These are phyloP conservation scores for Taphrina populina DNA, from an alignment of 1,139 yeast genomes.

Conservation along the genomic window DNA sequence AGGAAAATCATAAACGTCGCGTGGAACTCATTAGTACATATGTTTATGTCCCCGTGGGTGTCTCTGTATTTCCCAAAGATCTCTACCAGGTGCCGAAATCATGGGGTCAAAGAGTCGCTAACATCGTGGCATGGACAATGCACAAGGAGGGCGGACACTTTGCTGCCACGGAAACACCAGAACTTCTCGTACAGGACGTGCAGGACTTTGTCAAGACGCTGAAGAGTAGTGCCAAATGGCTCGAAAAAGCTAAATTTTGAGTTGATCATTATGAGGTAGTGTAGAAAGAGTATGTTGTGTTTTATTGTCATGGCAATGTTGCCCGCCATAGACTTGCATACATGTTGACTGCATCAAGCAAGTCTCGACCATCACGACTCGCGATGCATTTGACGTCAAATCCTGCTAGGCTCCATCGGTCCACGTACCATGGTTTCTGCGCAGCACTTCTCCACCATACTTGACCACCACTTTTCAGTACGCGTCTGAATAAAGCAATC, in stretches of 20 bases:
- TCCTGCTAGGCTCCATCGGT: constrained; percentile 64
- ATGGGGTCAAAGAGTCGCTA: constrained; percentile 21
- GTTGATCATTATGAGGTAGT: not conserved
- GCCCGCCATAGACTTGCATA: constrained; percentile 81
- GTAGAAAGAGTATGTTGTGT: not conserved
- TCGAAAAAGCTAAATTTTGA: constrained; percentile 28
- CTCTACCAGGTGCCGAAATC: constrained; percentile 25
- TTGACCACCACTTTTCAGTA: constrained; percentile 66
- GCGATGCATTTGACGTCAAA: constrained; percentile 58
- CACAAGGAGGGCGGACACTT: constrained; percentile 33
- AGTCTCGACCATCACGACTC: constrained; percentile 5
- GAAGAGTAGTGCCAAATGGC: constrained; percentile 13
- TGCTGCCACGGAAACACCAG: constrained; percentile 32
- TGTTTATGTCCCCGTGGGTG: constrained; percentile 27
- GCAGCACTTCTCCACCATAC: constrained; percentile 78
- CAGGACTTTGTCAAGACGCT: constrained; percentile 17
- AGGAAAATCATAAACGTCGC: constrained; percentile 2
- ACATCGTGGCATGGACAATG: constrained; percentile 11
- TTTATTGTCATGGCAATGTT: not conserved
- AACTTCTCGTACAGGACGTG: constrained; percentile 26
- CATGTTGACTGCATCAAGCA: constrained; percentile 70
- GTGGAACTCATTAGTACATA: not conserved
- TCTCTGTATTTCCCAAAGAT: constrained; percentile 30
- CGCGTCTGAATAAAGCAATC: constrained; percentile 55
- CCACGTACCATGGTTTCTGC: constrained; percentile 71